Conservation (phyloP, 179 eudicot species). For the Nepenthes alata region DNA sequence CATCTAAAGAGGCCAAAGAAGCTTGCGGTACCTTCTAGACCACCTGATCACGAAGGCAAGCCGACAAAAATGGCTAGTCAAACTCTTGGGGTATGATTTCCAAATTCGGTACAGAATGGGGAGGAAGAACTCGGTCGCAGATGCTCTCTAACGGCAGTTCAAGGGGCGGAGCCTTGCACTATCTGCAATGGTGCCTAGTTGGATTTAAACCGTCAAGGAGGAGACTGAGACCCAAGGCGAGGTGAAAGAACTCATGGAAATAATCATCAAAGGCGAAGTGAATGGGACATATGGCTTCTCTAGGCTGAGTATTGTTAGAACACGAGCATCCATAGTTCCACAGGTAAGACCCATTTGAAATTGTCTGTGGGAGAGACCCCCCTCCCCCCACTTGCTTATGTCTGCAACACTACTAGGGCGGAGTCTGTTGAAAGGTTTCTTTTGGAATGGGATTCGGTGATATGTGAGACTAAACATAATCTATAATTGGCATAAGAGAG, state of each 20-base stretch:
- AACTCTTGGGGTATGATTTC: background rate
- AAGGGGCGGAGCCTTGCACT: background rate
- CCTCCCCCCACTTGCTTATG: background rate
- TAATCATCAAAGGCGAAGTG: background rate
- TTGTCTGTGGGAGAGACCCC: background rate
- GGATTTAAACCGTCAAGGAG: background rate
- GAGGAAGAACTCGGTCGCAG: background rate
- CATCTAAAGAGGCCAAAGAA: slow-evolving; percentile 1
- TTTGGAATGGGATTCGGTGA: background rate
- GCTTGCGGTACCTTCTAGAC: background rate
- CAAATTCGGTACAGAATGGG: slow-evolving; percentile 1
- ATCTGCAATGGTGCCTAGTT: background rate
- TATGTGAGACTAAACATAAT: no score
- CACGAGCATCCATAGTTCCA: background rate
- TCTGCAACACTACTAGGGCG: no score
- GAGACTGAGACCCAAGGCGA: background rate
- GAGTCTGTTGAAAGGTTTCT: no score
- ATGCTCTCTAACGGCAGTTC: background rate
- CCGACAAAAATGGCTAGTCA: slow-evolving; percentile 1
- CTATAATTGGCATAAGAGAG: background rate
- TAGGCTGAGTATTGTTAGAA: background rate
- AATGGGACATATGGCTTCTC: background rate
- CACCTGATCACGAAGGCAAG: background rate
- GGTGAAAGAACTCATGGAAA: background rate
- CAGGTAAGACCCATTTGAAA: background rate